These are phyloP conservation scores for Corymbia calophylla DNA, from an alignment of 441 rosid species.

Conservation along the genomic window DNA sequence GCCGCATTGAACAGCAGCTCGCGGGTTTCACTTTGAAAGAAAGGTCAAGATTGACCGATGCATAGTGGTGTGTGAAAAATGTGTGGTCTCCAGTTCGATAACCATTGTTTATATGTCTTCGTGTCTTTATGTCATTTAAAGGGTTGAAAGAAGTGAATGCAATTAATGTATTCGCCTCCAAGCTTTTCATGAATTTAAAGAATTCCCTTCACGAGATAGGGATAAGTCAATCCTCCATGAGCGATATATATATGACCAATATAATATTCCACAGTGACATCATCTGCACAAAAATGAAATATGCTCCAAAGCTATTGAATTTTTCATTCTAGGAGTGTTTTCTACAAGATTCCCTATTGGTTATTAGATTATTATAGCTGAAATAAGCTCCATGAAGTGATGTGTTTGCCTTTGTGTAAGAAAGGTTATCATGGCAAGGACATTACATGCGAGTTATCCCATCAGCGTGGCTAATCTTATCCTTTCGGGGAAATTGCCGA, in stretches of 20 bases:
- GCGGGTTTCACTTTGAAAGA: background rate
- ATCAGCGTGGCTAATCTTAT: background rate
- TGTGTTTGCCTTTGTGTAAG: background rate
- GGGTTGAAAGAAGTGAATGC: slow-evolving; percentile 44
- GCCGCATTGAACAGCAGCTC: background rate
- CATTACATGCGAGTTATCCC: background rate
- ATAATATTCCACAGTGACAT: background rate
- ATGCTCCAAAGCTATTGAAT: background rate
- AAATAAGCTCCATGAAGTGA: background rate
- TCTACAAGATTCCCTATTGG: background rate
- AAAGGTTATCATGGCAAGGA: background rate
- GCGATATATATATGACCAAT: background rate
- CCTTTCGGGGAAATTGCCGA: background rate
- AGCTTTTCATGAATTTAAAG: slow-evolving; percentile 11
- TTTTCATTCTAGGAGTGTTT: background rate
- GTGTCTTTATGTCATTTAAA: slow-evolving; percentile 45
- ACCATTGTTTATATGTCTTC: background rate
- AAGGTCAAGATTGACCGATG: background rate
- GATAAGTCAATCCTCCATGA: background rate
- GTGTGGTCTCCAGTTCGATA: background rate
- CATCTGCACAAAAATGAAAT: background rate
- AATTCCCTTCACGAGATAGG: background rate
- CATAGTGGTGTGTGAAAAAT: background rate
- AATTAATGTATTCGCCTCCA: slow-evolving; percentile 76
- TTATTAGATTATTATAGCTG: background rate